Evolutionary conservation across 306 rosid genomes (phyloP), one percentile per base, ranked within the genome.

Genomic region (Fagus crenata): DNA sequence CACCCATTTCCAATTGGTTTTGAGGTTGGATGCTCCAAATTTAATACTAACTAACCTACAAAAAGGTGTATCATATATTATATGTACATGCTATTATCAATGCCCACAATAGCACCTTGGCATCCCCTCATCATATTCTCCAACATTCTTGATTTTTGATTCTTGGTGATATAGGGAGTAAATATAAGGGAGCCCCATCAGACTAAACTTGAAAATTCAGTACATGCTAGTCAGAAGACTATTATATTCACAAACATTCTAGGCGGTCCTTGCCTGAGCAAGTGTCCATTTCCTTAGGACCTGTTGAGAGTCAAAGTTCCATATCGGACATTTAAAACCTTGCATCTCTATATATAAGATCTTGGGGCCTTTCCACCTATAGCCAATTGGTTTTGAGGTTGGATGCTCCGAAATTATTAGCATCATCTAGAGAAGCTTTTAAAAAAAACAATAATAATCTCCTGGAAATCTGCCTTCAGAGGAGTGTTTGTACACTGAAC

Each of bases 51-150:
- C 3, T 22, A 7, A 18, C 33, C 36, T 22, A 22, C 6, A 5
- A 11, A 58, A 18, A 13, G 11, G 8, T 53, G 35, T 56, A 22
- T 56, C 6, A 0, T 42, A 22, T 9, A 6, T 53, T 53, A 39
- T 15, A 13, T 15, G 7, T 33, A 15, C 35, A 7, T 3, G 55
- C 53, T 18, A 6, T 3, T 56, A 35, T 73, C 77, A 40, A 55
- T 43, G 49, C 37, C 63, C 54, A 53, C 39, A n/a, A 40, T n/a
- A 53, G 65, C 9, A 73, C 49, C 54, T 56, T 73, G 15, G 67
- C 39, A 37, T 9, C 2, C 64, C 41, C 46, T 35, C 49, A 4
- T 33, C 35, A 37, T 39, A 22, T 58, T 28, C 35, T 55, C 53
- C 55, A 18, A 22, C 36, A 73, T 40, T 56, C 28, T 22, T 22